These are phyloP conservation scores for Termitomyces sp. DNA, from an alignment of 768 basidiomycete genomes.

Conservation along the genomic window DNA sequence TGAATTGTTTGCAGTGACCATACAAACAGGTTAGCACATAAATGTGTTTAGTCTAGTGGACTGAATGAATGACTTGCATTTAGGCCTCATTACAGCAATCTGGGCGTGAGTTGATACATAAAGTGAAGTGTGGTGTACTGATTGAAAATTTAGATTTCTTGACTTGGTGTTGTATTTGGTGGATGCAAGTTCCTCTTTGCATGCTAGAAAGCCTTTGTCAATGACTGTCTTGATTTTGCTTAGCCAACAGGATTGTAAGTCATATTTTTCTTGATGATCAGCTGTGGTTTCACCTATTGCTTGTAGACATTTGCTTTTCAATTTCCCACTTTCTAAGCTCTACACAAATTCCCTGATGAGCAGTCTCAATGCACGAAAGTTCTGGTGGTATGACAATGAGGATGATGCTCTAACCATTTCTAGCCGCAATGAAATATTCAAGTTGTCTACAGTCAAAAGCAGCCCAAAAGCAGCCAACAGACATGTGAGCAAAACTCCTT, in stretches of 20 bases:
- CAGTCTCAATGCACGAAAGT: conserved; percentile 32
- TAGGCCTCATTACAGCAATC: conserved; percentile 26
- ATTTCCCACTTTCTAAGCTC: conserved; percentile 38
- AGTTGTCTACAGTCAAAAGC: background rate
- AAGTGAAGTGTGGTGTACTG: background rate
- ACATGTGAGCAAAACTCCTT: background rate
- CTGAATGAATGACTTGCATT: background rate
- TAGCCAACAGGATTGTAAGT: conserved; percentile 26
- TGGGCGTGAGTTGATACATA: conserved; percentile 21
- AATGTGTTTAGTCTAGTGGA: background rate
- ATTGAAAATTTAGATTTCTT: conserved; percentile 12
- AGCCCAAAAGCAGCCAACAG: background rate
- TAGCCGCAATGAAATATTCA: background rate
- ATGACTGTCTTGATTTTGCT: background rate
- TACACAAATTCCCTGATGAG: conserved; percentile 43
- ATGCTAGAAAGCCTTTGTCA: background rate
- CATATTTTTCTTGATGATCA: background rate
- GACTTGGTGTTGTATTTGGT: conserved; percentile 29
- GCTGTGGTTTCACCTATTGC: background rate
- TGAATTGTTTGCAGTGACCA: conserved; percentile 22
- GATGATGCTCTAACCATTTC: conserved; percentile 2
- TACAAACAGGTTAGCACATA: conserved; percentile 26
- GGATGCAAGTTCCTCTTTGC: conserved; percentile 14
- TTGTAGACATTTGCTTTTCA: conserved; percentile 36
- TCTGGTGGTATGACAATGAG: conserved; percentile 25